These are phyloP conservation scores for Tylopilus subfusipes DNA, from an alignment of 768 basidiomycete species.

Conservation along the genomic window DNA sequence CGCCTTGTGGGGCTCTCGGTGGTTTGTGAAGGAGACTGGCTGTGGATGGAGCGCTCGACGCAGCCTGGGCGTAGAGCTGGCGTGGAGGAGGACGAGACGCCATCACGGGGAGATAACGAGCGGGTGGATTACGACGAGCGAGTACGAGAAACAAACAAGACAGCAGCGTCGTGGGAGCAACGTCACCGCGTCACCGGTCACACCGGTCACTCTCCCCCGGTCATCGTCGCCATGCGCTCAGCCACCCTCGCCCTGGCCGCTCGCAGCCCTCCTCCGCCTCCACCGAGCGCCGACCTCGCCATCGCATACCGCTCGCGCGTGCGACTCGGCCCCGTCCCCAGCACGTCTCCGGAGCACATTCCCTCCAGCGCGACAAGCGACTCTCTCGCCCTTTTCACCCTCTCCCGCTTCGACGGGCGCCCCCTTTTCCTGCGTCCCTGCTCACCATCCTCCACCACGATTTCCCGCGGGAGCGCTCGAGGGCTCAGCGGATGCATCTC, in stretches of 20 bases:
- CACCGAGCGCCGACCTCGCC: constrained; percentile 42
- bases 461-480: constrained; percentile 64
- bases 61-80: constrained; percentile 39
- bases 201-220: no score
- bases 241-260: constrained; percentile 46
- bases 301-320: constrained; percentile 41
- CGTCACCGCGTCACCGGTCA: no score
- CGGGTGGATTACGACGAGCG: neutral
- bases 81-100: constrained; percentile 33
- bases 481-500: constrained; percentile 53
- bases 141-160: neutral
- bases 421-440: constrained; percentile 51
- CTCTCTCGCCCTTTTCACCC: constrained; percentile 48
- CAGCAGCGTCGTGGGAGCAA: no score
- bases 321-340: constrained; percentile 16
- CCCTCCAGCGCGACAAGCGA: constrained; percentile 47
- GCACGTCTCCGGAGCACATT: no score
- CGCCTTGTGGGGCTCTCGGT: constrained; percentile 27
- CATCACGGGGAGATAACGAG: constrained; percentile 27
- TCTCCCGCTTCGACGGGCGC: constrained; percentile 61
- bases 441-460: constrained; percentile 43
- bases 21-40: constrained; percentile 43
- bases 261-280: constrained; percentile 34
- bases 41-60: constrained; percentile 46
- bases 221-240: constrained; percentile 45